Evolutionary conservation across 2,329 filamentous ascomycete species (phyloP).

Genomic region (Metarhizium guizhouense): DNA sequence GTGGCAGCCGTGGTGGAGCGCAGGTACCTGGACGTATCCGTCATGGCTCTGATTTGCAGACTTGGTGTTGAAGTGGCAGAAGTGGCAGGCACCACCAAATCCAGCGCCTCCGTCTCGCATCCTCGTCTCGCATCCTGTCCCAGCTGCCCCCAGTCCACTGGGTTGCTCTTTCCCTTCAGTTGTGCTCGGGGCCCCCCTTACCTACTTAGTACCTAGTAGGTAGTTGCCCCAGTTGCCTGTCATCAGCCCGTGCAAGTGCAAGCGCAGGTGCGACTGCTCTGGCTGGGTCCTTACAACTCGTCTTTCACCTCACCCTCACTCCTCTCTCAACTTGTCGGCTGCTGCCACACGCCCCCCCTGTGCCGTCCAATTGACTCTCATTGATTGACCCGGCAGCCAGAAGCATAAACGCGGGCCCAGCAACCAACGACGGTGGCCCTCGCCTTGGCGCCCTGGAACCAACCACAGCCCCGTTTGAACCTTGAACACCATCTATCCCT

Average conservation of each 20-base stretch:
- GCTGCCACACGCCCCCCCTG: slow-evolving; percentile 4
- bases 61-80: not conserved
- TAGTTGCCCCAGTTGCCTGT: not conserved
- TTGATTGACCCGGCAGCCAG: slow-evolving; percentile 5
- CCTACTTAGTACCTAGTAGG: no score
- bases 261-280: not conserved
- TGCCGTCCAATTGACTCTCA: slow-evolving; percentile 5
- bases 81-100: not conserved
- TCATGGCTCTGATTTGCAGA: not conserved
- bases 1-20: not conserved
- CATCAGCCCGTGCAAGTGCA: not conserved
- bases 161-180: not conserved
- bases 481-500: slow-evolving; percentile 13
- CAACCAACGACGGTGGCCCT: slow-evolving; percentile 10
- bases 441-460: slow-evolving; percentile 9
- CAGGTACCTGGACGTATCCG: not conserved
- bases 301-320: slow-evolving; percentile 6
- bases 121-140: not conserved
- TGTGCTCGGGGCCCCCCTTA: no score
- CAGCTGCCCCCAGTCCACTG: not conserved
- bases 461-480: slow-evolving; percentile 13
- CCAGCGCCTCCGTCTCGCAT: no score
- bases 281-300: not conserved
- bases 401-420: slow-evolving; percentile 9
- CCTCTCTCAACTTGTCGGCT: slow-evolving; percentile 6